Base-by-base conservation (phyloP, 192 early-diverging fungal species). In the Coemansia sp. region DNA sequence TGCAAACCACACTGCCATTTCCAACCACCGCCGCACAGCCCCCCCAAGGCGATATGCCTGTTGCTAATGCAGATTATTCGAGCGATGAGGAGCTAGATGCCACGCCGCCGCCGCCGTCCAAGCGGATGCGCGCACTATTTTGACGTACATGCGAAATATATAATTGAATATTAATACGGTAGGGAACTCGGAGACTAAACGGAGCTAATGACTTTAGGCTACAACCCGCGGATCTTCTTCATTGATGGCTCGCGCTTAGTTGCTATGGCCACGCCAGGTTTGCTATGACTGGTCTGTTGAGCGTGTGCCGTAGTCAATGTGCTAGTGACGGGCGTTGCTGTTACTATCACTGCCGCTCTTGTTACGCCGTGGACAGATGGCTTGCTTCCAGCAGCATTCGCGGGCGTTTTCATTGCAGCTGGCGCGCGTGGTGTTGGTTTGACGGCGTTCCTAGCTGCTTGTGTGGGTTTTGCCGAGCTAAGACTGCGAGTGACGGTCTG, bases 21-120 rank as follows among this genome's bases (percentile, higher is more conserved):
- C 39, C 44, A 21, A 32, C 31, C 4, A 15, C 58, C 29, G 25
- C 51, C 51, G 27, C 12, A 11, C 51, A n/a, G 27, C 25, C 11
- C 15, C 23, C 25, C 51, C 51, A 55, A 55, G 51, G 51, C 51
- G 19, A 23, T 25, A 19, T 10, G 19, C 19, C 21, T 5, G 10
- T 9, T 23, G 44, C 60, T 3, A 62, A 61, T 12, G 41, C 75
- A 0, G 72, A 74, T 53, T 53, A 62, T 64, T 73, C 71, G 4
- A 73, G 76, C 41, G 80, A 77, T 21, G 80, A 76, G 48, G 78
- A 81, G 36, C 63, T 81, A 12, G 78, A 65, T 15, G 78, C 78
- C 2, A 81, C 78, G n/a, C 78, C 78, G 31, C 78, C 78, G 17
- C 78, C 78, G 39, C 70, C 78, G 25, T 76, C 75, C n/a, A 81